Evolutionary conservation across 768 basidiomycete genomes (phyloP).

Genomic region (Suillus ampliporus): DNA sequence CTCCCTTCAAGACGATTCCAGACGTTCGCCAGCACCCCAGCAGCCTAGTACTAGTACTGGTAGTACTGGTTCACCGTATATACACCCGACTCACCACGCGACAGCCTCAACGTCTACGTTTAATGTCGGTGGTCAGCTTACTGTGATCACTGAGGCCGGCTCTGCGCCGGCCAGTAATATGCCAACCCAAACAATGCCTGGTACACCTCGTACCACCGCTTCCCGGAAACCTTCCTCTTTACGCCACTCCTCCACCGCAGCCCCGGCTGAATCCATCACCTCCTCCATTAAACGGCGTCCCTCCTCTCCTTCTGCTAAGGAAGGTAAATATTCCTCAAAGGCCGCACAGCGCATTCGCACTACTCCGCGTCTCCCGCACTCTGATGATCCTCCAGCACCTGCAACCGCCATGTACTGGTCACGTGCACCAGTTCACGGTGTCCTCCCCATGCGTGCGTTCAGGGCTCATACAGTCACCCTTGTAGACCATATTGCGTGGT

Average conservation of each 20-base stretch:
- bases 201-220: slow-evolving; percentile 31
- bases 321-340: slow-evolving; percentile 20
- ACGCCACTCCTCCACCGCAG: slow-evolving; percentile 36
- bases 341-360: slow-evolving; percentile 42
- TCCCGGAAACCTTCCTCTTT: slow-evolving; percentile 39
- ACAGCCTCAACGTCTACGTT: slow-evolving; percentile 44
- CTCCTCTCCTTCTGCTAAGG: slow-evolving; percentile 37
- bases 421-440: slow-evolving; percentile 78
- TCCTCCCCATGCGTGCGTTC: slow-evolving; percentile 67
- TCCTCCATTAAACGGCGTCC: slow-evolving; percentile 31
- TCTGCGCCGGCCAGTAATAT: slow-evolving; percentile 6
- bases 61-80: slow-evolving; percentile 43
- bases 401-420: slow-evolving; percentile 88
- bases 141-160: not conserved
- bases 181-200: slow-evolving; percentile 24
- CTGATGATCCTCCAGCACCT: slow-evolving; percentile 63
- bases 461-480: slow-evolving; percentile 86
- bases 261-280: slow-evolving; percentile 26
- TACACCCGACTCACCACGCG: slow-evolving; percentile 40
- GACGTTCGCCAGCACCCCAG: slow-evolving; percentile 8
- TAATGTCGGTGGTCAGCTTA: slow-evolving; percentile 33
- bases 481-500: slow-evolving; percentile 82
- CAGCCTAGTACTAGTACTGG: slow-evolving; percentile 13
- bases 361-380: slow-evolving; percentile 66
- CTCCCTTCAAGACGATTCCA: slow-evolving; percentile 15